Evolutionary conservation across 2,329 filamentous ascomycete species (phyloP).

Genomic region (Penicillium sp.): DNA sequence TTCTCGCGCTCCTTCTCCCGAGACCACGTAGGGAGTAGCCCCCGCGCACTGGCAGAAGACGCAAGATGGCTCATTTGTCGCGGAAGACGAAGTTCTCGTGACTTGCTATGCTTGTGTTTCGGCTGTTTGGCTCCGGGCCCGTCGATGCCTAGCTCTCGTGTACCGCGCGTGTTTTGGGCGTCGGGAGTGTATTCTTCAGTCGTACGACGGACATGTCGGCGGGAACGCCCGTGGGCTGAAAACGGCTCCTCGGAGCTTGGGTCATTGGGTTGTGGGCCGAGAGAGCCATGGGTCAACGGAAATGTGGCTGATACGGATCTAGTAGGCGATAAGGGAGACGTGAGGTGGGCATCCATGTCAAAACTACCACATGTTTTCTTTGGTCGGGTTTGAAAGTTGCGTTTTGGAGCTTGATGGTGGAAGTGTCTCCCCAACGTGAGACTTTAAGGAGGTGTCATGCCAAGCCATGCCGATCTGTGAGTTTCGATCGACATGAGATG

Average conservation of each 20-base stretch:
- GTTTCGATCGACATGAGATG: not conserved
- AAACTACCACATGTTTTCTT: not conserved
- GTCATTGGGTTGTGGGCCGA: constrained; percentile 18
- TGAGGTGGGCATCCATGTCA: constrained; percentile 17
- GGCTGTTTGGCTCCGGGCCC: constrained; percentile 17
- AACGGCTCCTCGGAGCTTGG: constrained; percentile 16
- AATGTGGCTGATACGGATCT: constrained; percentile 20
- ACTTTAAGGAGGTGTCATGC: not conserved
- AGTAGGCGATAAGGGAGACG: constrained; percentile 15
- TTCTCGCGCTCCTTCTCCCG: constrained; percentile 33
- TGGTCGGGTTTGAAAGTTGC: not conserved
- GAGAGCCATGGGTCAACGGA: constrained; percentile 26
- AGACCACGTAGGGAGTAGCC: constrained; percentile 33
- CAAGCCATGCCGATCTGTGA: not conserved
- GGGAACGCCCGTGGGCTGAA: constrained; percentile 15
- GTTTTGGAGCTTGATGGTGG: not conserved
- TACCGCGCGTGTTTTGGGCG: not conserved
- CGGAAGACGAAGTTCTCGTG: constrained; percentile 31
- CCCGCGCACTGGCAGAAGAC: constrained; percentile 30
- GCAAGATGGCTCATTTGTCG: constrained; percentile 34
- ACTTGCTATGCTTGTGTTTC: constrained; percentile 30
- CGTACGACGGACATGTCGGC: constrained; percentile 1
- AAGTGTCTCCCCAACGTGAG: not conserved
- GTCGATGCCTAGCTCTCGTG: constrained; percentile 15
- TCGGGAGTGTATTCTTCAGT: constrained; percentile 2